Base-by-base conservation (phyloP, 257 asterid species). In the Solanum microdontum region DNA sequence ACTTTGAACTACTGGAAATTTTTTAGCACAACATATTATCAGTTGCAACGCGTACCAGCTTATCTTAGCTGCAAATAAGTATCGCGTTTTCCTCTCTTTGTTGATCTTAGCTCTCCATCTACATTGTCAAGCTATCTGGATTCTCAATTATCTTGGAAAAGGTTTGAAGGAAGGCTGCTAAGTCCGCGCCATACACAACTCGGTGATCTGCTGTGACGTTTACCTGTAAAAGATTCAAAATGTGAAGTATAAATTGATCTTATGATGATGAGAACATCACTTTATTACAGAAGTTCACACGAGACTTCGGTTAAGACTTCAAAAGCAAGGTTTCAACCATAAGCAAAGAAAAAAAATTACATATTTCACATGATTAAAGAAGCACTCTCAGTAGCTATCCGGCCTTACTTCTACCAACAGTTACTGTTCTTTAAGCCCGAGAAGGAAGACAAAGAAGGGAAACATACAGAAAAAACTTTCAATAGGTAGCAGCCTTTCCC, bases 161-260 rank as follows among this genome's bases (percentile, higher is more conserved):
- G 21, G 98, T 93, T 74, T 93, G 94, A 30, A 96, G 95, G 93
- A 96, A 96, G 3, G 94, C 96, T 62, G 98, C 98, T 90, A 96
- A 90, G 85, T 96, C 99, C 48, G 98, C 98, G 6, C 98, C 98
- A 87, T 96, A 96, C 30, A 96, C 90, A 86, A 93, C 92, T 70
- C 98, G 90, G 87, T 96, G 98, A 89, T 96, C 98, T 17, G 98
- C 98, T 2, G 98, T 96, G 39, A 93, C 94, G 75, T 93, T 94
- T 89, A 95, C 98, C 98, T 94, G 94, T 70, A 87, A 87, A 89
- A 33, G 3, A 62, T 33, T n/a, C 3, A 36, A 36, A 75, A 36
- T 37, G 58, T 76, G 83, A 76, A 37, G 33, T 11, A 7, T 37
- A 34, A 76, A n/a, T 73, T 76, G 4, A 6, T 11, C 83, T 11